phyloP scores from a whole-genome alignment of 1,139 yeast genomes.

The Zhuliangozyma parablackwelliae region DNA sequence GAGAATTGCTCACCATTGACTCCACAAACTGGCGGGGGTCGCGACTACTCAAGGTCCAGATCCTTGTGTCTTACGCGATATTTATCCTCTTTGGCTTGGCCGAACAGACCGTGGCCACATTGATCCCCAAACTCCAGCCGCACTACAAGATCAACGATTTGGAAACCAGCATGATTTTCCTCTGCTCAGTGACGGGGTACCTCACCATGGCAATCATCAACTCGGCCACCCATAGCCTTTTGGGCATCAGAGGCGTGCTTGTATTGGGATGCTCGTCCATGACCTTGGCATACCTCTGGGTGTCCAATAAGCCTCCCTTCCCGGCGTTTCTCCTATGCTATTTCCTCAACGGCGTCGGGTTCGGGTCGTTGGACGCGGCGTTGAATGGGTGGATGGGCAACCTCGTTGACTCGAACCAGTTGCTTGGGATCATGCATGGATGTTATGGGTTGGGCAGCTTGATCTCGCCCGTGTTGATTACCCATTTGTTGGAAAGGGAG shows the following conservation, averaged over 20 bases:
- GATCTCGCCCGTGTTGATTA: slow-evolving; percentile 58
- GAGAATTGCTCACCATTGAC: slow-evolving; percentile 26
- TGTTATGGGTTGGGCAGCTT: slow-evolving; percentile 67
- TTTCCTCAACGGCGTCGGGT: slow-evolving; percentile 50
- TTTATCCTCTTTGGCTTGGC: slow-evolving; percentile 49
- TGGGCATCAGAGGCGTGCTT: slow-evolving; percentile 39
- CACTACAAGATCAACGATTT: slow-evolving; percentile 43
- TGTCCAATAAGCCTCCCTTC: slow-evolving; percentile 34
- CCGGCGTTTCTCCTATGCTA: slow-evolving; percentile 31
- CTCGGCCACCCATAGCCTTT: slow-evolving; percentile 23
- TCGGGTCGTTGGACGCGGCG: slow-evolving; percentile 59
- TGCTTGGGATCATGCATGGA: slow-evolving; percentile 65
- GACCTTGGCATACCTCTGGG: slow-evolving; percentile 25
- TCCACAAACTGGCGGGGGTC: slow-evolving; percentile 41
- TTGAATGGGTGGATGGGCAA: slow-evolving; percentile 58
- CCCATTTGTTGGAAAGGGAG: slow-evolving; percentile 32
- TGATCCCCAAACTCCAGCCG: slow-evolving; percentile 46
- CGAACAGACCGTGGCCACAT: slow-evolving; percentile 56
- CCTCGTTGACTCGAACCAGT: slow-evolving; percentile 53
- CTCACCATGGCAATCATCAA: slow-evolving; percentile 35
- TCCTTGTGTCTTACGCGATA: slow-evolving; percentile 30
- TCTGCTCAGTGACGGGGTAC: slow-evolving; percentile 35
- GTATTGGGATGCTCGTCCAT: slow-evolving; percentile 27
- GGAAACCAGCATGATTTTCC: slow-evolving; percentile 30
- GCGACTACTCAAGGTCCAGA: slow-evolving; percentile 32